phyloP scores from a whole-genome alignment of 164 flowering plant genomes.

The Pachysandra terminalis region DNA sequence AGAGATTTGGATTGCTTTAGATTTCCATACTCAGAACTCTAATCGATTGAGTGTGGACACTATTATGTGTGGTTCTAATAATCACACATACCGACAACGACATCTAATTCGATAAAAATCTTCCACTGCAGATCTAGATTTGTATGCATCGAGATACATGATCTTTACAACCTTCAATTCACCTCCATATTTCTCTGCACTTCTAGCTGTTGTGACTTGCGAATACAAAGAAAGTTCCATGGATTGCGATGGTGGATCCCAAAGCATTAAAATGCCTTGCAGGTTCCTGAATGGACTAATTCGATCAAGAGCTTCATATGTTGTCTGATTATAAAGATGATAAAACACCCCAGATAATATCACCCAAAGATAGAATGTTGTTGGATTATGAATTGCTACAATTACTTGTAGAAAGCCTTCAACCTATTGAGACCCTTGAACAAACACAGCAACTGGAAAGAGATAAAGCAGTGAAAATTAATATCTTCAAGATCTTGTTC shows the following conservation, averaged over 20 bases:
- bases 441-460: slow-evolving; percentile 72
- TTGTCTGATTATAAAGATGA: slow-evolving; percentile 84
- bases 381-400: slow-evolving; percentile 40
- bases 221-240: slow-evolving; percentile 94
- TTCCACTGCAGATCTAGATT: too few relatives aligned
- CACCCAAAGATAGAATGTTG: slow-evolving; percentile 78
- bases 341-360: slow-evolving; percentile 75
- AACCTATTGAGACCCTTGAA: slow-evolving; percentile 88
- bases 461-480: slow-evolving; percentile 68
- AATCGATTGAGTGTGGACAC: too few relatives aligned
- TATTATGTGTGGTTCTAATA: too few relatives aligned
- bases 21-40: too few relatives aligned
- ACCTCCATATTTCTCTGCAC: slow-evolving; percentile 39
- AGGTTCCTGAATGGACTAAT: slow-evolving; percentile 87
- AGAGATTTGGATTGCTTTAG: too few relatives aligned
- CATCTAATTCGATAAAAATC: too few relatives aligned
- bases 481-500: too few relatives aligned
- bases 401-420: slow-evolving; percentile 67
- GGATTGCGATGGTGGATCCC: slow-evolving; percentile 81
- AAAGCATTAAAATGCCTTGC: slow-evolving; percentile 80
- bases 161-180: too few relatives aligned
- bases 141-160: too few relatives aligned
- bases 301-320: slow-evolving; percentile 84
- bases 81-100: too few relatives aligned
- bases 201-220: slow-evolving; percentile 53